Evolutionary conservation across 2,329 filamentous ascomycete species (phyloP).

Genomic region (Aspergillus pseudoviridinutans): DNA sequence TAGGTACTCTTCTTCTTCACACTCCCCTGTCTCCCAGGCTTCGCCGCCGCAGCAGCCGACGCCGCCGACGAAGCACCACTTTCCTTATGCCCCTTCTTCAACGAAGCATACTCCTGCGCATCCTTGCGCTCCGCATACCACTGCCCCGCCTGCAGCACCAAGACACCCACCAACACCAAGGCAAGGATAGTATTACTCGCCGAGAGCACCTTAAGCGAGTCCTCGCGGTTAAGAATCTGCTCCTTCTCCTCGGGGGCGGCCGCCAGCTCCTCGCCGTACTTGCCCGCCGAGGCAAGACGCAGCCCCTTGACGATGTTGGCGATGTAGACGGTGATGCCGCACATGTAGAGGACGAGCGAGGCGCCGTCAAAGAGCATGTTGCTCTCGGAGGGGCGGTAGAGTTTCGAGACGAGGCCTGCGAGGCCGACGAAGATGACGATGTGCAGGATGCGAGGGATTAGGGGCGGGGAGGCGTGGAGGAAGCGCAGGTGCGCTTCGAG

Average conservation of each 20-base stretch:
- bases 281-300: conserved; percentile 70
- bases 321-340: conserved; percentile 87
- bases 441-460: conserved; percentile 90
- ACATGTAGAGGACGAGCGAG: conserved; percentile 68
- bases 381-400: conserved; percentile 87
- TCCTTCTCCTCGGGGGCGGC: conserved; percentile 51
- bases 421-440: conserved; percentile 88
- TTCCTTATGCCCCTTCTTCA: conserved; percentile 42
- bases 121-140: conserved; percentile 98
- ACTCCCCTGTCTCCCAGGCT: conserved; percentile 12
- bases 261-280: conserved; percentile 54
- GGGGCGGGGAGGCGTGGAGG: conserved; percentile 82
- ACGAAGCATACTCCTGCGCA: conserved; percentile 68
- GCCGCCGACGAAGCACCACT: not conserved
- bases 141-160: conserved; percentile 92
- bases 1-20: conserved; percentile 24
- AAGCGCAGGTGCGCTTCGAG: conserved; percentile 88
- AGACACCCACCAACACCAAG: conserved; percentile 81
- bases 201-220: conserved; percentile 83
- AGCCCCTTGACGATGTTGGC: conserved; percentile 96
- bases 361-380: conserved; percentile 92
- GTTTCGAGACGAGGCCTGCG: conserved; percentile 84
- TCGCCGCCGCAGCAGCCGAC: not conserved
- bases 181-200: conserved; percentile 96
- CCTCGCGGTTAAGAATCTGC: conserved; percentile 73